phyloP scores from a whole-genome alignment of 371 early-diverging fungal genomes.

The Funneliformis caledonium region DNA sequence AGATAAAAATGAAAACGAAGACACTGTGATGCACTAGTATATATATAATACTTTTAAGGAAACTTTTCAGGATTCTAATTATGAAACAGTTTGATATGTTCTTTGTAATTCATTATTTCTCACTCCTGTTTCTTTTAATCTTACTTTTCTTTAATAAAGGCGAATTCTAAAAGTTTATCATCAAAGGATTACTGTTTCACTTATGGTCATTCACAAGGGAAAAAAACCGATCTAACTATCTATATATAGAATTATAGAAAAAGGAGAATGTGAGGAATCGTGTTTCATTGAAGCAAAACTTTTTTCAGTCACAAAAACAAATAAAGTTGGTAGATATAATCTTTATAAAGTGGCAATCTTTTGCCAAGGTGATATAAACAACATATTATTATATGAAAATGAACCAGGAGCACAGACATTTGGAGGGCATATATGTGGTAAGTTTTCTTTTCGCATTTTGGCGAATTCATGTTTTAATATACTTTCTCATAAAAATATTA shows the following conservation, averaged over 20 bases:
- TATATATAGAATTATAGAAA: not conserved
- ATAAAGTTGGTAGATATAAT: not conserved
- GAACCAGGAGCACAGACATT: not conserved
- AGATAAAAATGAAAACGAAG: not conserved
- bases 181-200: not conserved
- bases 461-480: not conserved
- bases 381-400: not conserved
- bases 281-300: not conserved
- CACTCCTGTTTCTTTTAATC: no score
- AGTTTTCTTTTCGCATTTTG: not conserved
- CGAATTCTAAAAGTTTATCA: slow-evolving; percentile 2
- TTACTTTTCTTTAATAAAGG: not conserved
- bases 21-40: not conserved
- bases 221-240: not conserved
- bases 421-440: slow-evolving; percentile 27
- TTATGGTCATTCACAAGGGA: not conserved
- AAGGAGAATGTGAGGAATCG: not conserved
- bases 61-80: slow-evolving; percentile 14
- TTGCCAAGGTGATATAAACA: not conserved
- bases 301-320: not conserved
- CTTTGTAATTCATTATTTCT: no score
- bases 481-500: slow-evolving; percentile 17
- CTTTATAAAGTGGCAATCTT: not conserved
- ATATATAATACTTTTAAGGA: slow-evolving; percentile 2
- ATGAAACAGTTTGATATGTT: slow-evolving; percentile 7